Conservation (phyloP, 257 asterid genomes). For the Scutellaria galericulata region DNA sequence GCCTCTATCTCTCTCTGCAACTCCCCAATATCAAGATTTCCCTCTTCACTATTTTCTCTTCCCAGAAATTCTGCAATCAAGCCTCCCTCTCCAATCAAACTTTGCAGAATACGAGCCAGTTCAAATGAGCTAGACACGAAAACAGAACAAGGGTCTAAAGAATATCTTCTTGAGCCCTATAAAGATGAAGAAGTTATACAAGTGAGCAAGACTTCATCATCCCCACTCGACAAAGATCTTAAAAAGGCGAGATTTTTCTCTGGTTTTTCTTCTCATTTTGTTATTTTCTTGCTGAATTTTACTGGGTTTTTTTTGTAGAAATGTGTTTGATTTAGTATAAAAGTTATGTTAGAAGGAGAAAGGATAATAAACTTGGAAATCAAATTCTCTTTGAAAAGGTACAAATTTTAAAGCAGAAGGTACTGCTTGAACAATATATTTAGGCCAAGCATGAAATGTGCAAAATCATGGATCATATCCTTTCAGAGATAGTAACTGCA, state of each 20-base stretch:
- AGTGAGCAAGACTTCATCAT: constrained; percentile 39
- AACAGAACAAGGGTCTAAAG: constrained; percentile 35
- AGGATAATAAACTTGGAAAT: background rate
- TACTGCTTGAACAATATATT: background rate
- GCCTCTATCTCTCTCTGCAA: constrained; percentile 47
- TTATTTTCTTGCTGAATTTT: constrained; percentile 1
- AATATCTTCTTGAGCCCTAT: constrained; percentile 27
- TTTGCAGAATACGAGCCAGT: constrained; percentile 52
- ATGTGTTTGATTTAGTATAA: constrained; percentile 2
- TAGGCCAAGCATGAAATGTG: background rate
- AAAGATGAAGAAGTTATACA: constrained; percentile 37
- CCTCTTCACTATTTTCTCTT: constrained; percentile 11
- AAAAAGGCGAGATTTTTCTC: constrained; percentile 57
- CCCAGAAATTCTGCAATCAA: constrained; percentile 32
- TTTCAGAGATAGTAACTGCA: background rate
- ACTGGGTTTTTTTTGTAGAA: background rate
- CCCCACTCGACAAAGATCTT: constrained; percentile 68
- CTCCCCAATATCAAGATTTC: constrained; percentile 33
- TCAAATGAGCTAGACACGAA: constrained; percentile 57
- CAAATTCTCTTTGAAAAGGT: background rate
- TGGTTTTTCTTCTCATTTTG: background rate
- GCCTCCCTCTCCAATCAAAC: constrained; percentile 28
- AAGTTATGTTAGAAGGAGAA: background rate
- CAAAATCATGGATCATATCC: background rate
- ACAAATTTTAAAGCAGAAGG: background rate